phyloP scores from a whole-genome alignment of 768 basidiomycete species.

The Boletus sp. region DNA sequence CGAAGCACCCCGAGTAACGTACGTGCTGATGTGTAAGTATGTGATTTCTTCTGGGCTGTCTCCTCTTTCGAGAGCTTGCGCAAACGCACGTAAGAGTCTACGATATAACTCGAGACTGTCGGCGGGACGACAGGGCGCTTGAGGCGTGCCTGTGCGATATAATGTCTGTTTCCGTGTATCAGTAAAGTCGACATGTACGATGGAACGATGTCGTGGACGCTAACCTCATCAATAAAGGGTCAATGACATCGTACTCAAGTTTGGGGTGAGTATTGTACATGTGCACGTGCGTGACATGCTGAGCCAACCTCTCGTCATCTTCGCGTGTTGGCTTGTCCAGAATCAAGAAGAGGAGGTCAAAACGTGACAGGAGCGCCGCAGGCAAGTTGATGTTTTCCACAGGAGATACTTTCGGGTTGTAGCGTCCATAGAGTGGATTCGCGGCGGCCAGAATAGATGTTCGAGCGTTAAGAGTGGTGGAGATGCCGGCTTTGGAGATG shows the following conservation, averaged over 20 bases:
- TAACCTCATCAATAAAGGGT: slow-evolving; percentile 86
- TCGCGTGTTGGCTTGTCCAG: slow-evolving; percentile 94
- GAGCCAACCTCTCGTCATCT: slow-evolving; percentile 92
- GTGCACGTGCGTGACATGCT: slow-evolving; percentile 97
- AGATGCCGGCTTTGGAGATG: slow-evolving; percentile 98
- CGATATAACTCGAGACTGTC: slow-evolving; percentile 86
- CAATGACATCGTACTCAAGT: slow-evolving; percentile 78
- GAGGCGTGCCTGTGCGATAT: slow-evolving; percentile 88
- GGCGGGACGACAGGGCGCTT: slow-evolving; percentile 88
- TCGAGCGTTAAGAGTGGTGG: slow-evolving; percentile 95
- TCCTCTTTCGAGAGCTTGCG: slow-evolving; percentile 93
- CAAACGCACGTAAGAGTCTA: slow-evolving; percentile 92
- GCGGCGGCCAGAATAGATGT: slow-evolving; percentile 98
- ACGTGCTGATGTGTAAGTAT: slow-evolving; percentile 94
- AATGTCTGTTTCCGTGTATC: slow-evolving; percentile 57
- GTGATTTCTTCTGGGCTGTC: slow-evolving; percentile 80
- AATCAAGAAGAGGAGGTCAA: slow-evolving; percentile 94
- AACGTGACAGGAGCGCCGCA: slow-evolving; percentile 92
- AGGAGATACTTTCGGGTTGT: slow-evolving; percentile 96
- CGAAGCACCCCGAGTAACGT: slow-evolving; percentile 93
- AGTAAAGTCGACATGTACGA: slow-evolving; percentile 1
- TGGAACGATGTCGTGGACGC: slow-evolving; percentile 7
- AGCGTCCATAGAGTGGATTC: slow-evolving; percentile 96
- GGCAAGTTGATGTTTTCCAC: slow-evolving; percentile 99
- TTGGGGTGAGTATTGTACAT: slow-evolving; percentile 92